These are phyloP conservation scores for Thymus mandschuricus DNA, from an alignment of 257 asterid genomes.

Conservation along the genomic window DNA sequence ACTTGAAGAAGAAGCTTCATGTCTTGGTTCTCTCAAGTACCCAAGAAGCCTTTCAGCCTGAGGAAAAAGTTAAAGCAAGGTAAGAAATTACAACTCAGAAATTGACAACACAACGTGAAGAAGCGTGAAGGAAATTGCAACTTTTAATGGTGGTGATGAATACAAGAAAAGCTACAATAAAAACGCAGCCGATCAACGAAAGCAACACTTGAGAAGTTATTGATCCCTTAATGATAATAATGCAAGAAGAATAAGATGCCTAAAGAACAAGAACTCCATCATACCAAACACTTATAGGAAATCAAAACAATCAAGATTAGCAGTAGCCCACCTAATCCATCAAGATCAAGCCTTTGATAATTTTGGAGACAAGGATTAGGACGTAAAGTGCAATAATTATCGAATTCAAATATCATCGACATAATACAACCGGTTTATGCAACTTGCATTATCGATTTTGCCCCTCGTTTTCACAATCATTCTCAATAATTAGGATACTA, in stretches of 20 bases:
- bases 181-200: constrained; percentile 26
- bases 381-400: constrained; percentile 20
- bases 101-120: constrained; percentile 3
- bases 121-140: constrained; percentile 30
- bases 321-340: constrained; percentile 33
- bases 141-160: constrained; percentile 21
- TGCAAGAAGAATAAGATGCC: constrained; percentile 20
- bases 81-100: constrained; percentile 18
- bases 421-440: constrained; percentile 28
- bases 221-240: constrained; percentile 27
- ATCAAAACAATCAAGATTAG: constrained; percentile 27
- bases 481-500: constrained; percentile 28
- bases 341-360: constrained; percentile 29
- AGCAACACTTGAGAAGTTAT: constrained; percentile 33
- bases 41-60: constrained; percentile 96
- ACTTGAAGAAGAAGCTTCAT: constrained; percentile 76
- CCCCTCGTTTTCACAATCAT: constrained; percentile 29
- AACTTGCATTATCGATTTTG: constrained; percentile 19
- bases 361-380: constrained; percentile 24
- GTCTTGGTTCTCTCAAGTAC: constrained; percentile 93
- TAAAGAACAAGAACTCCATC: constrained; percentile 18
- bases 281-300: constrained; percentile 21
- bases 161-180: not conserved
- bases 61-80: constrained; percentile 31
- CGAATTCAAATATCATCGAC: constrained; percentile 23